Conservation (phyloP, 805 yeast genomes). For the Grigorovia yakushimaensis region DNA sequence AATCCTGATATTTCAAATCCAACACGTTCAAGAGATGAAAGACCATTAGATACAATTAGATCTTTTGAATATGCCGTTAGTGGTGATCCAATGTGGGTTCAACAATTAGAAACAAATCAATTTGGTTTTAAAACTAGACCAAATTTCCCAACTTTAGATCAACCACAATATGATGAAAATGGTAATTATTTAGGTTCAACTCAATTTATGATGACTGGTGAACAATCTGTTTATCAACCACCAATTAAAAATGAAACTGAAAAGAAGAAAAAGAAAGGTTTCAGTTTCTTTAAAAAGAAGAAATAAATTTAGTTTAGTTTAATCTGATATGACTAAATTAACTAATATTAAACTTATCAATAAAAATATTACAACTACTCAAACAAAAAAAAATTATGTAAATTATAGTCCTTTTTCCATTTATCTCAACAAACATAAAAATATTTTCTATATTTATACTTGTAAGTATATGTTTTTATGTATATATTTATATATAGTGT, state of each 20-base stretch:
- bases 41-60: constrained; percentile 94
- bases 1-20: constrained; percentile 90
- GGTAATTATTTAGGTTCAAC: constrained; percentile 9
- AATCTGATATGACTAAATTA: background rate
- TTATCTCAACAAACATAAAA: no score
- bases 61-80: constrained; percentile 90
- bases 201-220: constrained; percentile 28
- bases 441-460: background rate
- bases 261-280: constrained; percentile 50
- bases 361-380: no score
- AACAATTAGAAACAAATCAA: constrained; percentile 66
- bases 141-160: constrained; percentile 37
- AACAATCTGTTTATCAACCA: constrained; percentile 56
- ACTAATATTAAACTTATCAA: background rate
- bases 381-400: background rate
- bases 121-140: constrained; percentile 84
- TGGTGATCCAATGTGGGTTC: constrained; percentile 60
- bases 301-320: constrained; percentile 1
- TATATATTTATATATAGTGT: no score
- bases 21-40: constrained; percentile 83
- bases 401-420: background rate
- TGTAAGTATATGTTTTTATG: background rate
- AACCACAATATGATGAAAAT: constrained; percentile 15
- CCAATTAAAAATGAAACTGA: constrained; percentile 30
- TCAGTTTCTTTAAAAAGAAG: constrained; percentile 72